Conservation (phyloP, 108 stramenopile species). For the Skeletonema costatum region DNA sequence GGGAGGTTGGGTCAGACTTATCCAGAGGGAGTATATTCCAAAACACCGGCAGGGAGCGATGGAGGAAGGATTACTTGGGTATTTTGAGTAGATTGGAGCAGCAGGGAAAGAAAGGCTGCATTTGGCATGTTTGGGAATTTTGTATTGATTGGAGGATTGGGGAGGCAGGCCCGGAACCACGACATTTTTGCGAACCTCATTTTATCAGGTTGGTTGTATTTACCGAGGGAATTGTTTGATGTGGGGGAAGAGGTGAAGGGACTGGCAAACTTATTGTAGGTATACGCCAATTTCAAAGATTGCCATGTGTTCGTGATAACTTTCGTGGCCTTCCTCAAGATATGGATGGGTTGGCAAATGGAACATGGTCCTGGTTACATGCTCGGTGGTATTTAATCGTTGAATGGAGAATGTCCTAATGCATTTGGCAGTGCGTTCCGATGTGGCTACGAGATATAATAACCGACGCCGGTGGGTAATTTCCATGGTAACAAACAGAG, state of each 20-base stretch:
- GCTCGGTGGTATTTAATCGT: not conserved
- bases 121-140: slow-evolving; percentile 29
- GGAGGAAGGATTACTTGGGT: not conserved
- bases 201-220: slow-evolving; percentile 9
- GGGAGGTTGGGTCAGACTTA: slow-evolving; percentile 26
- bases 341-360: slow-evolving; percentile 1
- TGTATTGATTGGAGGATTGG: slow-evolving; percentile 28
- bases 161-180: slow-evolving; percentile 19
- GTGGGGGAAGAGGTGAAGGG: not conserved
- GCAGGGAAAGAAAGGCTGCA: not conserved
- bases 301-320: slow-evolving; percentile 1
- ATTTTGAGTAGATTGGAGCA: slow-evolving; percentile 2
- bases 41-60: slow-evolving; percentile 5
- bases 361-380: slow-evolving; percentile 8
- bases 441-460: not conserved
- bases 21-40: slow-evolving; percentile 28
- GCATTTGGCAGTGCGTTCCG: not conserved
- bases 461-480: not conserved
- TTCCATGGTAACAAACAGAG: not conserved
- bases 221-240: slow-evolving; percentile 22
- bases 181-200: slow-evolving; percentile 36
- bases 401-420: not conserved
- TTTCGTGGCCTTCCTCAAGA: not conserved
- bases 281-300: slow-evolving; percentile 5
- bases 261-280: not conserved